These are phyloP conservation scores for Cornus suecica DNA, from an alignment of 148 eudicot genomes.

Conservation along the genomic window DNA sequence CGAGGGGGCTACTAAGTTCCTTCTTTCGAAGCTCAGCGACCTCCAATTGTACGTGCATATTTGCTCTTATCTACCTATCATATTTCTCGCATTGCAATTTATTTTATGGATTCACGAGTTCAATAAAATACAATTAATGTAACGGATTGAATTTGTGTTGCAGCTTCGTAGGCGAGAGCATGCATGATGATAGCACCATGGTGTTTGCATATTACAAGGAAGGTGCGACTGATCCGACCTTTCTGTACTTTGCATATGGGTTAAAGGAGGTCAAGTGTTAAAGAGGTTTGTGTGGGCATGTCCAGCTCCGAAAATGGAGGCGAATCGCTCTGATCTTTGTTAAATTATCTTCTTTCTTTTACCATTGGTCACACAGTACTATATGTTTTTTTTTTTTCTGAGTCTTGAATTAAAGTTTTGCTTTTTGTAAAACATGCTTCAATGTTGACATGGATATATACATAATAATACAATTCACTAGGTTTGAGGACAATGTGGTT, in stretches of 20 bases:
- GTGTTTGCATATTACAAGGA: constrained; percentile 58
- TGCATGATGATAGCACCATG: constrained; percentile 31
- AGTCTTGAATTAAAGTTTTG: not conserved
- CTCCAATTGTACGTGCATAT: constrained; percentile 42
- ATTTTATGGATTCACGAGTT: not conserved
- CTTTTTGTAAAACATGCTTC: not conserved
- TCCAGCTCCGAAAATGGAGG: not conserved
- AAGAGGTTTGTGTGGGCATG: not conserved
- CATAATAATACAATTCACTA: too few relatives aligned
- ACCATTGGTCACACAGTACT: not conserved
- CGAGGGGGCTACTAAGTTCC: constrained; percentile 41
- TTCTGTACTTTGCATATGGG: constrained; percentile 47
- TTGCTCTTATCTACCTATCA: not conserved
- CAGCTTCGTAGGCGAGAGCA: constrained; percentile 60
- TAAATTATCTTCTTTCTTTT: not conserved
- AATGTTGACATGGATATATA: not conserved
- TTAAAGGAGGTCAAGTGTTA: constrained; percentile 51
- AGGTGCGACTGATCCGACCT: constrained; percentile 52
- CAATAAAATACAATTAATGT: not conserved
- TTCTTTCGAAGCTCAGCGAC: constrained; percentile 45
- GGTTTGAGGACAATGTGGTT: too few relatives aligned
- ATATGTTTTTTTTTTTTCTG: not conserved
- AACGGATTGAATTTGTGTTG: not conserved
- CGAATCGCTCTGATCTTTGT: not conserved
- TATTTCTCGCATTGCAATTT: too few relatives aligned